Percentiles rank a stretch among this genome's conserved stretches.
Evolutionary conservation across 1,284 basidiomycete species (phyloP).

Genomic region (Tausonia pullulans): DNA sequence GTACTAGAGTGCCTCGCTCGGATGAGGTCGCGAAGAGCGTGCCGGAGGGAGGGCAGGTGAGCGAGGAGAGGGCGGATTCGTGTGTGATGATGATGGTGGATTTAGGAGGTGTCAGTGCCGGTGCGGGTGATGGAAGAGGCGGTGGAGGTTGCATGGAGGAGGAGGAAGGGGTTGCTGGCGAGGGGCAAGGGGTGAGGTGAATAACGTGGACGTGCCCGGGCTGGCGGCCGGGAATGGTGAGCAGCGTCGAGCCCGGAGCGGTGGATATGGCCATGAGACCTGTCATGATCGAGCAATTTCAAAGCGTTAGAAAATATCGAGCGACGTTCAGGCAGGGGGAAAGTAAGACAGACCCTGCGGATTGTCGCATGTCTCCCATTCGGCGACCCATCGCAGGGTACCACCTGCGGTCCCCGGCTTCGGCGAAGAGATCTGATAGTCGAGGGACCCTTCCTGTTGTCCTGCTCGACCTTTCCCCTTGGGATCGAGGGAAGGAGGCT

Average conservation of each 20-base stretch:
- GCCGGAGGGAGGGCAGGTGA: slow-evolving; percentile 67
- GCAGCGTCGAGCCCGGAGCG: slow-evolving; percentile 59
- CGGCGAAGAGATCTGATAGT: too few species aligned
- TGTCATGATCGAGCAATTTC: slow-evolving; percentile 30
- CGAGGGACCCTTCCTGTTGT: background rate
- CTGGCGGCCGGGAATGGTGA: slow-evolving; percentile 79
- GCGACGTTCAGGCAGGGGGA: slow-evolving; percentile 47
- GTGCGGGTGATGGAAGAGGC: background rate
- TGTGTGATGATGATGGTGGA: slow-evolving; percentile 75
- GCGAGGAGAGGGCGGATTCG: slow-evolving; percentile 60
- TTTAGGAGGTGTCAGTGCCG: slow-evolving; percentile 15
- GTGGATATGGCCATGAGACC: slow-evolving; percentile 76
- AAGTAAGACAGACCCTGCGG: slow-evolving; percentile 50
- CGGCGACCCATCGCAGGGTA: slow-evolving; percentile 49
- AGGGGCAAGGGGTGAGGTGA: slow-evolving; percentile 65
- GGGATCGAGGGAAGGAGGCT: background rate
- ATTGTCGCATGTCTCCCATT: slow-evolving; percentile 87
- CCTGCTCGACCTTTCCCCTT: slow-evolving; percentile 18
- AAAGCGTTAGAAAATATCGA: slow-evolving; percentile 62
- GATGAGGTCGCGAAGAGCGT: slow-evolving; percentile 75
- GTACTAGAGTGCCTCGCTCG: slow-evolving; percentile 69
- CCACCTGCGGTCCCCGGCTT: slow-evolving; percentile 21
- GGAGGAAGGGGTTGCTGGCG: slow-evolving; percentile 41
- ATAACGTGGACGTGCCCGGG: slow-evolving; percentile 82
- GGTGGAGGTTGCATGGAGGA: slow-evolving; percentile 2